phyloP scores from a whole-genome alignment of 257 asterid genomes.

The Rehmannia glutinosa region DNA sequence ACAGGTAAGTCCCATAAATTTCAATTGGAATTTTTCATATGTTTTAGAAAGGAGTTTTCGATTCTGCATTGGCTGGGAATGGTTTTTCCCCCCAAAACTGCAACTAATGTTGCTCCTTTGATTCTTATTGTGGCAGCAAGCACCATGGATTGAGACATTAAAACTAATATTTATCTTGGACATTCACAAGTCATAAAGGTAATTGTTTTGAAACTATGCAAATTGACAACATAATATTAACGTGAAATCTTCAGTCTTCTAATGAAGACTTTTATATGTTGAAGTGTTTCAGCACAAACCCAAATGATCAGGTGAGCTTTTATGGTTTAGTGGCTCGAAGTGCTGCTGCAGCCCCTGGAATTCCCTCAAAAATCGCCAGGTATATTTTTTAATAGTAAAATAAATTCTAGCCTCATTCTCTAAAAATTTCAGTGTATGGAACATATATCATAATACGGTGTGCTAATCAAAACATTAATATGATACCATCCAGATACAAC shows the following conservation, averaged over 20 bases:
- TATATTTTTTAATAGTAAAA: background rate
- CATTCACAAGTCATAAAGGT: conserved; percentile 44
- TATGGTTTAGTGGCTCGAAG: conserved; percentile 39
- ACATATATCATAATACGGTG: too few relatives aligned
- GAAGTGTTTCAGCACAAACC: conserved; percentile 55
- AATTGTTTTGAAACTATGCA: background rate
- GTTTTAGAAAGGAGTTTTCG: conserved; percentile 35
- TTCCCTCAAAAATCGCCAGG: conserved; percentile 46
- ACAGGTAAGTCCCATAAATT: too few relatives aligned
- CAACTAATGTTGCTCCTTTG: conserved; percentile 46
- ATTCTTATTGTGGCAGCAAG: conserved; percentile 51
- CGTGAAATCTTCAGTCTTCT: background rate
- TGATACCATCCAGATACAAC: too few relatives aligned
- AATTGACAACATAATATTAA: background rate
- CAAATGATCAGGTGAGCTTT: conserved; percentile 27
- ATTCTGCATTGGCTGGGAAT: conserved; percentile 50
- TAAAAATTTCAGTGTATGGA: background rate
- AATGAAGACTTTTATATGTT: conserved; percentile 10
- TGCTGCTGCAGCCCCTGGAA: conserved; percentile 48
- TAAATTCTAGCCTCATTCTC: background rate
- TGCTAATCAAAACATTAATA: too few relatives aligned
- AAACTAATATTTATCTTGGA: conserved; percentile 35
- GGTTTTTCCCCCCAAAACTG: conserved; percentile 28
- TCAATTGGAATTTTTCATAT: conserved; percentile 49
- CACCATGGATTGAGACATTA: conserved; percentile 42